These are phyloP conservation scores for Mortierella sp. DNA, from an alignment of 371 early-diverging fungal genomes.

Conservation along the genomic window DNA sequence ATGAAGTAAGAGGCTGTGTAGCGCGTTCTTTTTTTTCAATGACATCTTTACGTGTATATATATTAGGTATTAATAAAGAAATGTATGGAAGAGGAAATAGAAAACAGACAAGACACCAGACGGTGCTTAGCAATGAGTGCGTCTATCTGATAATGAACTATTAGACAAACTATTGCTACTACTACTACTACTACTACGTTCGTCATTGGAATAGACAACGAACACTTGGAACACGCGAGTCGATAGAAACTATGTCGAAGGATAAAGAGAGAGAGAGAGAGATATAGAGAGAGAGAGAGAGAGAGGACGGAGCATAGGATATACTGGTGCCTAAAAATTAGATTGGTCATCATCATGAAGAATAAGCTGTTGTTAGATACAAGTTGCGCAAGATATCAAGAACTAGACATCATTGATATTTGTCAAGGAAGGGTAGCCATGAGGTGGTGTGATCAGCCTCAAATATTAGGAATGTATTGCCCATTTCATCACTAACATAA, in stretches of 20 bases:
- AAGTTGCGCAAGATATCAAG: too few relatives aligned
- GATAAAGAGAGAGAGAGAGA: too few relatives aligned
- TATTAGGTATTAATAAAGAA: background rate
- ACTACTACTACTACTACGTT: background rate
- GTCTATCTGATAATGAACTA: background rate
- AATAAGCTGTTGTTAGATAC: too few relatives aligned
- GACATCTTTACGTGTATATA: background rate
- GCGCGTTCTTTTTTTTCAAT: background rate
- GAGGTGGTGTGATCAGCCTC: constrained; percentile 1
- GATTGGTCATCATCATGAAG: too few relatives aligned
- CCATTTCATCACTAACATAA: background rate
- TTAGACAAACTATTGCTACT: background rate
- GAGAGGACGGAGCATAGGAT: background rate
- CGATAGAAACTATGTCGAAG: background rate
- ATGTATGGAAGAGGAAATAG: background rate
- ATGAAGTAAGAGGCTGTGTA: background rate
- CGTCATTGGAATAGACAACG: background rate
- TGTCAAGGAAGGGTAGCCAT: background rate
- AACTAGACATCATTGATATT: too few relatives aligned
- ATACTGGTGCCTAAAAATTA: too few relatives aligned
- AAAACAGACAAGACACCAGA: background rate
- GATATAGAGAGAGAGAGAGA: too few relatives aligned
- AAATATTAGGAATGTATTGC: constrained; percentile 1
- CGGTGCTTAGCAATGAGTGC: background rate
- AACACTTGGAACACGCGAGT: background rate